These are phyloP conservation scores for Fraxinus anomala DNA, from an alignment of 257 asterid genomes.

Conservation along the genomic window DNA sequence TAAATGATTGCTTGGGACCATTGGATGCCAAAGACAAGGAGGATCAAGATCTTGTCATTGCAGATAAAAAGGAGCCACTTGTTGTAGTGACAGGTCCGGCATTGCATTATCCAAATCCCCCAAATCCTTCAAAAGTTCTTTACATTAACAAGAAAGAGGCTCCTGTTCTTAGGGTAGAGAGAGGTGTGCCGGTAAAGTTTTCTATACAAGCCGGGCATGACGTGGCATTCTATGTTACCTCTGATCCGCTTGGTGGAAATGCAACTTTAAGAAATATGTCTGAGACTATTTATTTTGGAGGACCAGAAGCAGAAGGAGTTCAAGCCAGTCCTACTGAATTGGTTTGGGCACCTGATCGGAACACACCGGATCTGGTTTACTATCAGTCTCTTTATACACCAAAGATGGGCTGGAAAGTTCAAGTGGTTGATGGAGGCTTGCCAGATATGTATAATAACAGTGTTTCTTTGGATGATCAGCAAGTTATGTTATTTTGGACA, in stretches of 20 bases:
- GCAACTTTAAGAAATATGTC: slow-evolving; percentile 81
- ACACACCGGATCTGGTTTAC: slow-evolving; percentile 90
- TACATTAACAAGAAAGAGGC: slow-evolving; percentile 94
- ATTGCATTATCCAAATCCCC: slow-evolving; percentile 91
- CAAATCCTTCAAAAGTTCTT: slow-evolving; percentile 84
- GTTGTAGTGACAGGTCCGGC: slow-evolving; percentile 74
- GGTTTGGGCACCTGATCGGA: slow-evolving; percentile 90
- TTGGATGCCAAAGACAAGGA: slow-evolving; percentile 90
- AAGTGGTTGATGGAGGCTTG: slow-evolving; percentile 97
- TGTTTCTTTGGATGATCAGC: slow-evolving; percentile 94
- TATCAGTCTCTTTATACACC: slow-evolving; percentile 79
- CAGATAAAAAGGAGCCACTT: slow-evolving; percentile 88
- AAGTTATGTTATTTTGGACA: slow-evolving; percentile 94
- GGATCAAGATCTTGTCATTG: slow-evolving; percentile 92
- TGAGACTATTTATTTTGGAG: slow-evolving; percentile 91
- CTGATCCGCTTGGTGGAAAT: slow-evolving; percentile 97
- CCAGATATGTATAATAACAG: slow-evolving; percentile 93
- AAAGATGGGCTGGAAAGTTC: slow-evolving; percentile 98
- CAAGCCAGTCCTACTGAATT: slow-evolving; percentile 80
- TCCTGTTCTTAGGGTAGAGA: slow-evolving; percentile 88
- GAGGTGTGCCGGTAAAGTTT: slow-evolving; percentile 90
- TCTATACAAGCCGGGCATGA: slow-evolving; percentile 98
- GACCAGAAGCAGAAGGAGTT: slow-evolving; percentile 92
- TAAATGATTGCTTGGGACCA: slow-evolving; percentile 88
- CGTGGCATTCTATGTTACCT: slow-evolving; percentile 92